phyloP scores from a whole-genome alignment of 129 eudicot genomes.

The Flaveria robusta region DNA sequence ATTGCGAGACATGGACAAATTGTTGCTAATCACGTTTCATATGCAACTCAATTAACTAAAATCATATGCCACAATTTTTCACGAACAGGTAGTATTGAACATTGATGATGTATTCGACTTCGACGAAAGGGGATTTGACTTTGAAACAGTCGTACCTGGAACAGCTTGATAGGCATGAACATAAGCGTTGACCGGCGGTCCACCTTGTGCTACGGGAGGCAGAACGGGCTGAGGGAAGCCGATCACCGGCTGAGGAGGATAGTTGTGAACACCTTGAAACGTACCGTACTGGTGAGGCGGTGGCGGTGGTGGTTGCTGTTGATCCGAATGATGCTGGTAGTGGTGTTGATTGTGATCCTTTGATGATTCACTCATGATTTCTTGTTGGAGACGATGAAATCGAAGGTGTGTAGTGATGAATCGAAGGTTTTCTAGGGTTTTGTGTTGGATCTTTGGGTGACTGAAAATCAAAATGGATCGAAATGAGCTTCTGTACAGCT shows the following conservation, averaged over 20 bases:
- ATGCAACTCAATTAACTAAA: not conserved
- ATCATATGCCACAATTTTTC: not conserved
- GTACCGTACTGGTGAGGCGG: conserved; percentile 70
- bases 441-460: conserved; percentile 22
- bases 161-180: conserved; percentile 82
- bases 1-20: conserved; percentile 1
- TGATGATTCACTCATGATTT: conserved; percentile 62
- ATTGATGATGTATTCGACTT: conserved; percentile 7
- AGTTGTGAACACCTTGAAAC: conserved; percentile 78
- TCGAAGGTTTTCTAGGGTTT: conserved; percentile 28
- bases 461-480: conserved; percentile 9
- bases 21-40: conserved; percentile 7
- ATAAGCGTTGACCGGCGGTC: conserved; percentile 51
- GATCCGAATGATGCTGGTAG: conserved; percentile 37
- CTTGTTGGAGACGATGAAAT: not conserved
- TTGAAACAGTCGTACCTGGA: conserved; percentile 46
- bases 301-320: conserved; percentile 40
- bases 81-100: not conserved
- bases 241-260: conserved; percentile 64
- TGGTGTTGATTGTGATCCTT: conserved; percentile 32
- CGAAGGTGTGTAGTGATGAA: not conserved
- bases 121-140: conserved; percentile 13
- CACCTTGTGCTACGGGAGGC: conserved; percentile 69
- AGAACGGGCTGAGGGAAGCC: conserved; percentile 94
- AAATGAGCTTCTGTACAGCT: conserved; percentile 15